A percentile compares a stretch with the other conserved stretches of the same genome.
phyloP scores from a whole-genome alignment of 495 filamentous ascomycete species.

The Hypoxylon lenormandii region DNA sequence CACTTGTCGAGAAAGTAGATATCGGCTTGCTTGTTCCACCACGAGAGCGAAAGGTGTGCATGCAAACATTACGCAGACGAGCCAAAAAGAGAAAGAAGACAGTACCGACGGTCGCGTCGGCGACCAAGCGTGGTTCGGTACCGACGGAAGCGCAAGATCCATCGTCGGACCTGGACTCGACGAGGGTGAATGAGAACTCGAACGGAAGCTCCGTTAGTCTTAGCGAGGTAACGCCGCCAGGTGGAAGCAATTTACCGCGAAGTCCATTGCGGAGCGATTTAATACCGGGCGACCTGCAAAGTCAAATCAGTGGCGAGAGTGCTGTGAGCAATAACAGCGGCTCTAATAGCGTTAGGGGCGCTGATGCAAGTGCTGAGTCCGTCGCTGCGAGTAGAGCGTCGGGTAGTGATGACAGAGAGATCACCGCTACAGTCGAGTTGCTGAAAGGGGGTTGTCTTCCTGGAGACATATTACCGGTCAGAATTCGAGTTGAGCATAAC shows the following conservation, averaged over 20 bases:
- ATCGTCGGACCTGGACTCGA: constrained; percentile 55
- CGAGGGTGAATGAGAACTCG: constrained; percentile 57
- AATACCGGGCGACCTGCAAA: constrained; percentile 58
- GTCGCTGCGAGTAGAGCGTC: constrained; percentile 45
- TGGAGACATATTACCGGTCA: constrained; percentile 83
- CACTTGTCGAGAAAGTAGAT: constrained; percentile 76
- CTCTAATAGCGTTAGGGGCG: constrained; percentile 51
- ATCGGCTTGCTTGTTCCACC: constrained; percentile 66
- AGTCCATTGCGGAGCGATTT: constrained; percentile 47
- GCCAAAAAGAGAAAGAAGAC: constrained; percentile 63
- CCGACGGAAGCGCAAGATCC: constrained; percentile 48
- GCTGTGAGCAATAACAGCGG: constrained; percentile 57
- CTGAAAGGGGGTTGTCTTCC: constrained; percentile 84
- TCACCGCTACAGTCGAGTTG: constrained; percentile 87
- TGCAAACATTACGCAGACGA: constrained; percentile 77
- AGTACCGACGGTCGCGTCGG: constrained; percentile 41
- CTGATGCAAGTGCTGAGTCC: constrained; percentile 52
- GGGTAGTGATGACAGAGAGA: constrained; percentile 69
- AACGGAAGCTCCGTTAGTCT: constrained; percentile 57
- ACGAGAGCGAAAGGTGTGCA: constrained; percentile 78
- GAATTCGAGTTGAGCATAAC: constrained; percentile 83
- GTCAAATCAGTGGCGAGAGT: constrained; percentile 63
- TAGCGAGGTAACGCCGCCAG: constrained; percentile 48
- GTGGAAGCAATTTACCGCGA: constrained; percentile 40
- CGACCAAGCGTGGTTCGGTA: constrained; percentile 27